Base-by-base conservation (phyloP, 768 basidiomycete genomes). In the Boletus vermiculosoides region DNA sequence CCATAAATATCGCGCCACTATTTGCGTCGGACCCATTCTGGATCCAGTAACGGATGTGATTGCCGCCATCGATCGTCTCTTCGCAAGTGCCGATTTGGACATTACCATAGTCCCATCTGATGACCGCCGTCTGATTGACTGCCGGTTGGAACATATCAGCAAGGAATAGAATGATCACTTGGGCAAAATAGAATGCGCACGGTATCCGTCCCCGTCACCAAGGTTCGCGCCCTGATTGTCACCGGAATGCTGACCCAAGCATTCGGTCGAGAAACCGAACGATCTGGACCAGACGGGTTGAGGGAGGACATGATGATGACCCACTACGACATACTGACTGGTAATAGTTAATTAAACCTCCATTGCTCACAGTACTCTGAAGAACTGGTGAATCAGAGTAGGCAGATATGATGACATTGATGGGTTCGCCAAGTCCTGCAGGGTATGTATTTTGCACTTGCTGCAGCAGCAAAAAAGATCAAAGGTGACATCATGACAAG, bases 1-100 rank as follows among this genome's bases (percentile, higher is more conserved):
- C 91, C 77, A 92, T 77, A 65, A 92, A 92, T 42, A 88, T 76
- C 4, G 89, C 90, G 34, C 87, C 82, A 55, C 88, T 88, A 63
- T 91, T 77, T 7, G 76, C 85, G 4, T 70, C 30, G 13, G 74
- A 58, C 0, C 92, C 92, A 56, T 90, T 80, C 74, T 95, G 94
- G 6, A 78, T 71, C 93, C 92, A 95, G 70, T 94, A 95, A 40
- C 94, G 83, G 67, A 94, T 83, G 67, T 97, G 94, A 66, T 90
- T 82, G 7, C 94, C 94, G 2, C 94, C 94, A 62, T 90, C 67
- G 41, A 95, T 80, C 2, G 91, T 90, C 72, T 97, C 94, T 62
- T 81, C 75, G 72, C 94, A 96, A 1, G 93, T 83, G 0, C 94
- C 94, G n/a, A 94, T 71, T 50, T 84, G 75, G 1, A 85, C 82